Base-by-base conservation (phyloP, 495 filamentous ascomycete genomes). In the Monascus purpureus region DNA sequence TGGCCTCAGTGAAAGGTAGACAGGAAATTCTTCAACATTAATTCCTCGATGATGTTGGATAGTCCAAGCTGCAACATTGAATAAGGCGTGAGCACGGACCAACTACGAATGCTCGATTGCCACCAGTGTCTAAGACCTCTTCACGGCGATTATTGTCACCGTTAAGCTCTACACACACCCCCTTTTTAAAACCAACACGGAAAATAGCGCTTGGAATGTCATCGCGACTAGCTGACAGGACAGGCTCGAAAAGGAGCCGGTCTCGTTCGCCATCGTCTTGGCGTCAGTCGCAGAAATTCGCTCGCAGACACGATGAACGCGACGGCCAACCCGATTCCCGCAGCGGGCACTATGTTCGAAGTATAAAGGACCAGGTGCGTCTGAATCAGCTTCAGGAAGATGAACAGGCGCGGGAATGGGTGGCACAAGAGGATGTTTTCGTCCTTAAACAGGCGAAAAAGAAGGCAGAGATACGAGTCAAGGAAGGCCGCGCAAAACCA, bases 361-460 rank as follows among this genome's bases (percentile, higher is more conserved):
- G 50, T 32, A 63, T 57, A 49, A 58, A 52, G 32, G 66, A 70
- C 25, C 65, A 70, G 46, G 50, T 67, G 17, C 67, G 66, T 6
- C 55, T 72, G 19, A 78, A 76, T 39, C 61, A 72, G 33, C 57
- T 72, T 3, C 70, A 76, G 42, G 75, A 79, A 46, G 82, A 84
- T 33, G 76, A 87, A 49, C 82, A 83, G 41, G 80, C 73, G 42
- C 67, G 76, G 24, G 65, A 77, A 43, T 99, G 92, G 71, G 78
- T 99, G 14, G 77, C 87, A 32, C 82, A 90, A 48, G 90, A 99
- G 54, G 90, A 96, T 57, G 72, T 79, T 32, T 99, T 99, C 47
- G 90, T 99, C 13, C 63, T 99, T 40, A 86, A 87, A 52, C 90
- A 99, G 52, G 80, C 90, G 16, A 96, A 95, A 61, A 96, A 92